Evolutionary conservation across 352 stramenopile species (phyloP), one percentile per base, ranked within the genome.

Genomic region (Globisporangium cederbergense): DNA sequence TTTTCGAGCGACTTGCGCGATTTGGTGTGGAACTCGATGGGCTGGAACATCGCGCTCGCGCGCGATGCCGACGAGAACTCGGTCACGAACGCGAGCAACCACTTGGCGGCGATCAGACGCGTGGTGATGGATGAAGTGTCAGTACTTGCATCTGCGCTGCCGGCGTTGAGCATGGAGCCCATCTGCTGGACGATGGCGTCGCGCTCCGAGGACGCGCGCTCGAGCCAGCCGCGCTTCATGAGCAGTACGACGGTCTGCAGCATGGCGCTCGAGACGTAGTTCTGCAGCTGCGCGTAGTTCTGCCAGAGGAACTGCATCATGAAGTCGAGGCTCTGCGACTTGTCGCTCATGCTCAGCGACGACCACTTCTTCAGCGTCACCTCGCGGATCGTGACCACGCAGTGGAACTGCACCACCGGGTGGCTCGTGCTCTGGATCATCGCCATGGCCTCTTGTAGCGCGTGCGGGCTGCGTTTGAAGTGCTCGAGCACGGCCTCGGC

Each of bases 201-300:
- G 10, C 81, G 79, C 65, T 92, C 83, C 5, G 68, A 57, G 16
- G 75, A 51, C 2, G 80, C 59, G 50, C 81, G 81, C 61, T 93
- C 83, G 43, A 94, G 77, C 86, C 86, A 95, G 40, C 84, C 83
- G 51, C 86, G 77, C 65, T 95, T 95, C 62, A 93, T 84, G 58
- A 95, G 61, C 34, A 93, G 66, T 46, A 90, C 81, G 16, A 89
- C 81, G 3, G 86, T 81, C 60, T 93, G 83, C 60, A 95, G 73
- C 62, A 86, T 73, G 8, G 80, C 61, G 22, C 73, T 71, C 40
- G 81, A 79, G 14, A 95, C 81, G 49, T 85, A 95, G 38, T 72
- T 64, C 62, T 76, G 76, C 57, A 93, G 51, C 51, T 69, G 36
- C 2, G 74, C 56, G 50, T 81, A 85, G 53, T 84, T 73, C 53